phyloP scores from a whole-genome alignment of 306 rosid species.

The Luffa aegyptiaca region DNA sequence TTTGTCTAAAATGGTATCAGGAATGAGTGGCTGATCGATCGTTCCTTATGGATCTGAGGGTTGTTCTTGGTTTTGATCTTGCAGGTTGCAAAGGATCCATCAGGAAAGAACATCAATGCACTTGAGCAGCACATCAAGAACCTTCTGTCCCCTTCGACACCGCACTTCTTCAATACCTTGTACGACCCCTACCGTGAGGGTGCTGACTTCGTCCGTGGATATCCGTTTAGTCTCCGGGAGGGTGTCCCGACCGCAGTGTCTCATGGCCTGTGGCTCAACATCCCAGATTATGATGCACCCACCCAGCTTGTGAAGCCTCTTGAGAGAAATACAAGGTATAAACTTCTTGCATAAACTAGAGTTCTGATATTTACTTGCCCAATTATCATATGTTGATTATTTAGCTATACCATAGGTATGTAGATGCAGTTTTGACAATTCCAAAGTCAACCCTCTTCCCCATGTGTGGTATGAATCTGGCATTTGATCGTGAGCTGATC shows the following conservation, averaged over 20 bases:
- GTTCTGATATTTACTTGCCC: neutral
- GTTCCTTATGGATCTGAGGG: neutral
- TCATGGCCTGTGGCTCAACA: conserved; percentile 91
- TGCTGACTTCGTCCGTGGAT: conserved; percentile 81
- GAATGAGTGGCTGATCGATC: neutral
- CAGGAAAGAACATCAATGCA: conserved; percentile 71
- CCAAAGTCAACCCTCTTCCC: conserved; percentile 83
- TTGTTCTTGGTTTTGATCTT: conserved; percentile 6
- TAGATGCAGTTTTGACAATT: conserved; percentile 73
- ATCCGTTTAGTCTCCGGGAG: conserved; percentile 76
- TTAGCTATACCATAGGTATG: conserved; percentile 37
- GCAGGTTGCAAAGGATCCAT: conserved; percentile 80
- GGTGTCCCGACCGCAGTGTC: conserved; percentile 70
- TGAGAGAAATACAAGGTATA: conserved; percentile 70
- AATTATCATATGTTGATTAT: neutral
- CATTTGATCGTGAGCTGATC: conserved; percentile 66
- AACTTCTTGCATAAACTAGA: neutral
- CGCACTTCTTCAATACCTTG: conserved; percentile 75
- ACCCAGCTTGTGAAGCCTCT: conserved; percentile 83
- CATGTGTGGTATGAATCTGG: conserved; percentile 92
- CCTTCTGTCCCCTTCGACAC: conserved; percentile 59
- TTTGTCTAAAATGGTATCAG: neutral
- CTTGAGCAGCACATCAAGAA: conserved; percentile 89
- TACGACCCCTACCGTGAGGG: conserved; percentile 84
- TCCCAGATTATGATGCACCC: conserved; percentile 85